Conservation (phyloP, 176 grass and related monocot genomes). For the Musa beccarii region DNA sequence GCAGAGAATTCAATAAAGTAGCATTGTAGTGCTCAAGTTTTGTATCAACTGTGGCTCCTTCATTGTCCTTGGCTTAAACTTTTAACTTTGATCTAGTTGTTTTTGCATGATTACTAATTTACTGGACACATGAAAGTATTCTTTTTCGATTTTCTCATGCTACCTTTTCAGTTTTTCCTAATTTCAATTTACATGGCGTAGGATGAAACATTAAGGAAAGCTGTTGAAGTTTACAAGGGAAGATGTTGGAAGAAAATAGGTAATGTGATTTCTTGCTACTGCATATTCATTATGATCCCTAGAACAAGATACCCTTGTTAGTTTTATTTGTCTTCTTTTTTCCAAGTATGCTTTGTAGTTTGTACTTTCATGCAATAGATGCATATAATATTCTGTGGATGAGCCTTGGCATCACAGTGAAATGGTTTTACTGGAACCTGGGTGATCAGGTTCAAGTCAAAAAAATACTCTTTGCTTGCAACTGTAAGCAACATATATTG, state of each 20-base stretch:
- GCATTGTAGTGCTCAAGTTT: background rate
- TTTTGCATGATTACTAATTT: conserved; percentile 9
- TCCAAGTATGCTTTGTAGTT: background rate
- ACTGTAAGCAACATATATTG: no score
- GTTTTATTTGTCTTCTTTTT: background rate
- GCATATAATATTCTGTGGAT: background rate
- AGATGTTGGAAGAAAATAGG: conserved; percentile 99
- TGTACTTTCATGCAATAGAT: background rate
- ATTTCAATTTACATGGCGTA: conserved; percentile 28
- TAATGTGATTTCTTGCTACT: conserved; percentile 25
- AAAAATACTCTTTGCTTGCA: no score
- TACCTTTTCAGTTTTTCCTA: conserved; percentile 7
- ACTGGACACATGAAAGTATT: conserved; percentile 1
- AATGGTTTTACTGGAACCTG: no score
- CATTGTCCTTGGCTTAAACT: no score
- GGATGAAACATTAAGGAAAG: conserved; percentile 84
- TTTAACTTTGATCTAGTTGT: background rate
- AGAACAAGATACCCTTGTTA: background rate
- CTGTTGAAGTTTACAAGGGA: conserved; percentile 79
- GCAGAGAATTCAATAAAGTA: background rate
- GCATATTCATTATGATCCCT: conserved; percentile 1
- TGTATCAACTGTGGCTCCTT: background rate
- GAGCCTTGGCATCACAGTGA: background rate
- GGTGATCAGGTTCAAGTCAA: no score
- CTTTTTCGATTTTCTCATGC: background rate